Evolutionary conservation across 2,329 filamentous ascomycete genomes (phyloP), one percentile per base, ranked within the genome.

Genomic region (Aureobasidium subglaciale): DNA sequence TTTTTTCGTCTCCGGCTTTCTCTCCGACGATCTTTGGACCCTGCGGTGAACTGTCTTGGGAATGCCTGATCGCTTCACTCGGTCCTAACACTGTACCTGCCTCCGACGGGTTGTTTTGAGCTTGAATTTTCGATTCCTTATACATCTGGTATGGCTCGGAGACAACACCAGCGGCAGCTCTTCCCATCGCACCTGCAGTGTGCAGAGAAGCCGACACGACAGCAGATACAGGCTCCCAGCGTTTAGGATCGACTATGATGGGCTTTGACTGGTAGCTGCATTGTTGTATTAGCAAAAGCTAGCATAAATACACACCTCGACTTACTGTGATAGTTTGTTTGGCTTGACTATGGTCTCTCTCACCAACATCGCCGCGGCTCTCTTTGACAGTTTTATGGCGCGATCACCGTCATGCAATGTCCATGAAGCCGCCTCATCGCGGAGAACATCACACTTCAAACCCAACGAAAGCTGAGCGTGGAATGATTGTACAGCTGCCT

Each of bases 381-480:
- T 20, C 77, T 62, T 82, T 83, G 7, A 93, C 74, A 24, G n/a
- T n/a, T n/a, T n/a, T n/a, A n/a, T n/a, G n/a, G n/a, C n/a, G n/a
- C n/a, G n/a, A n/a, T n/a, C n/a, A n/a, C n/a, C n/a, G n/a, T n/a
- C n/a, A n/a, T n/a, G n/a, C n/a, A n/a, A n/a, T n/a, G 84, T 79
- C 89, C 90, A 95, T 0, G 85, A 83, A 0, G 90, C 90, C 1
- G 81, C 78, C 32, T 83, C 78, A 49, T 78, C 79, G 0, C 88
- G 87, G 24, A 83, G 78, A 22, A 95, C 64, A 6, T 81, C 78
- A 67, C 90, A 95, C 56, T 85, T 77, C 58, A 93, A 75, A 75
- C 58, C 87, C 80, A 5, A 84, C 68, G 87, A 74, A 0, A 95
- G 72, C 55, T 69, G 67, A 8, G 66, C 70, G 60, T 79, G 74